A percentile compares a stretch with the other conserved stretches of the same genome.
phyloP scores from a whole-genome alignment of 2,329 filamentous ascomycete genomes.

The Scedosporium boydii region DNA sequence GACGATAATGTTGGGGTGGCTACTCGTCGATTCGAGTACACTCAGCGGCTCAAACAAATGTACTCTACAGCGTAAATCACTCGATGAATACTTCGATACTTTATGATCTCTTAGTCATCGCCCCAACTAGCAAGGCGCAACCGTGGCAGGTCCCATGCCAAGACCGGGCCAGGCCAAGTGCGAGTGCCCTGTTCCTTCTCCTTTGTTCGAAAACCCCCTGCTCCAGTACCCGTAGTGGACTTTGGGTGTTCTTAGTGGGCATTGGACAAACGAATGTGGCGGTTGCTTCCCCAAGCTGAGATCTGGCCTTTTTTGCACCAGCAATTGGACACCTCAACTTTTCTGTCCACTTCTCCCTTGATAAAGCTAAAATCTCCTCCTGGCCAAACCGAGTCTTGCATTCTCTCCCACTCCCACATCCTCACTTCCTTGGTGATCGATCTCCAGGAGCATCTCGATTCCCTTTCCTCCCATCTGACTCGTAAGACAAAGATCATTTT shows the following conservation, averaged over 20 bases:
- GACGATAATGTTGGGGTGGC: background rate
- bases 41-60: background rate
- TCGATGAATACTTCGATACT: background rate
- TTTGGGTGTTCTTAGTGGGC: background rate
- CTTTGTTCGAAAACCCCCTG: background rate
- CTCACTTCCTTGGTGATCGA: constrained; percentile 16
- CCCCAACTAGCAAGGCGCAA: background rate
- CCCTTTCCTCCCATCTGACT: constrained; percentile 16
- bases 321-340: constrained; percentile 30
- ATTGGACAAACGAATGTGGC: constrained; percentile 3
- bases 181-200: background rate
- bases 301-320: constrained; percentile 32
- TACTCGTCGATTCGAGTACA: background rate
- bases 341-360: constrained; percentile 23
- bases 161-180: background rate
- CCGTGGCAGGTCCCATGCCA: background rate
- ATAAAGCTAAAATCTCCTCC: constrained; percentile 19
- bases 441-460: constrained; percentile 19
- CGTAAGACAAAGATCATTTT: background rate
- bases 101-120: background rate
- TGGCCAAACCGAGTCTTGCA: background rate
- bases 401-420: constrained; percentile 18
- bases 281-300: constrained; percentile 22
- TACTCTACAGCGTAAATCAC: background rate
- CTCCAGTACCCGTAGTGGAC: background rate